These are phyloP conservation scores for Mesembryanthemum crystallinum DNA, from an alignment of 148 eudicot species.

Conservation along the genomic window DNA sequence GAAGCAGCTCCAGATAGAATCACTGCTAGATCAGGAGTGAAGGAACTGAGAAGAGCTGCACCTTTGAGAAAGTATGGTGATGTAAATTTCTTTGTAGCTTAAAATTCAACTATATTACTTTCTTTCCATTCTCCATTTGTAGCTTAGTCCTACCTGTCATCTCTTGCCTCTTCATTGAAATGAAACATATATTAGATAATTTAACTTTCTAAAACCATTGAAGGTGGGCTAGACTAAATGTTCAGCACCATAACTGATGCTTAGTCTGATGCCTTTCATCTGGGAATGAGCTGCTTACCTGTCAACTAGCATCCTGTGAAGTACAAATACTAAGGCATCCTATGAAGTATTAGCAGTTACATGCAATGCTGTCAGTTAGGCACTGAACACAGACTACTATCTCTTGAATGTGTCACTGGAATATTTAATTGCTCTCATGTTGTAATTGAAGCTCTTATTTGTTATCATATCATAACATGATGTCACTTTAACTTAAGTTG, in stretches of 20 bases:
- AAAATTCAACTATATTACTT: neutral
- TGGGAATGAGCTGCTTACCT: neutral
- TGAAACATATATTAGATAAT: neutral
- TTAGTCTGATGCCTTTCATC: neutral
- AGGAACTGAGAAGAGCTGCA: constrained; percentile 65
- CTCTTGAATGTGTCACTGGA: neutral
- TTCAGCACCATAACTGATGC: neutral
- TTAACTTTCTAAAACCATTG: neutral
- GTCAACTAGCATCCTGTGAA: neutral
- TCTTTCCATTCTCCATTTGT: neutral
- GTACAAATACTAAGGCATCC: neutral
- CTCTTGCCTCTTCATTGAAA: neutral
- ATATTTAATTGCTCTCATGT: neutral
- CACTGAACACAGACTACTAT: neutral
- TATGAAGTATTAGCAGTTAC: neutral
- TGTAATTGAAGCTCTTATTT: neutral
- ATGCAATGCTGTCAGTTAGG: neutral
- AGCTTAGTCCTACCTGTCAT: neutral
- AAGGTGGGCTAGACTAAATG: neutral
- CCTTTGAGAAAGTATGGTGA: constrained; percentile 67
- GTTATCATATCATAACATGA: neutral
- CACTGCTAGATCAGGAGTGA: constrained; percentile 71
- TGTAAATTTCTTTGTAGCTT: neutral
- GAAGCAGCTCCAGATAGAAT: constrained; percentile 91
- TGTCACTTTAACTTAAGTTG: neutral